These are phyloP conservation scores for Phalaenopsis hybrid DNA, from an alignment of 116 monocot species.

Conservation along the genomic window DNA sequence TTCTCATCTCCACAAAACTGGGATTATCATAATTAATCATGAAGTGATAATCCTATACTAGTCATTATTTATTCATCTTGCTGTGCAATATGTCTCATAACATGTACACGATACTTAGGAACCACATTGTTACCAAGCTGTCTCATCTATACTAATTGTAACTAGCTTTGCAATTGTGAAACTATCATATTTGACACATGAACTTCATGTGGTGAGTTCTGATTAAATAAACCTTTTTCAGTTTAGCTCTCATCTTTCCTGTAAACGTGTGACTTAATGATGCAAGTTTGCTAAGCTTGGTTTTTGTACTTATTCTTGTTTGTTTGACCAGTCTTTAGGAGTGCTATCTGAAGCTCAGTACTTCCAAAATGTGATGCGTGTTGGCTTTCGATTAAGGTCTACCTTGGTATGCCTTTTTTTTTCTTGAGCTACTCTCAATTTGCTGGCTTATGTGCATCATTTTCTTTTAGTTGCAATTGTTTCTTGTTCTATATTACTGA, in stretches of 20 bases:
- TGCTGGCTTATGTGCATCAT: background rate
- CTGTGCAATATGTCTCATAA: background rate
- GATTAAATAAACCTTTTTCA: background rate
- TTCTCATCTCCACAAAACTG: background rate
- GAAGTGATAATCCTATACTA: background rate
- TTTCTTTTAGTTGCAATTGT: background rate
- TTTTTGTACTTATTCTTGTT: conserved; percentile 1
- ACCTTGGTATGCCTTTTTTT: conserved; percentile 61
- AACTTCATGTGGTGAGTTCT: background rate
- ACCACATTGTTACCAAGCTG: background rate
- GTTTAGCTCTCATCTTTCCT: background rate
- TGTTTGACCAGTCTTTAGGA: conserved; percentile 56
- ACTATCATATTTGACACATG: background rate
- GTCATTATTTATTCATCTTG: background rate
- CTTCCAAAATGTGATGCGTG: conserved; percentile 99
- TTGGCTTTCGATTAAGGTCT: conserved; percentile 82
- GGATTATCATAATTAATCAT: background rate
- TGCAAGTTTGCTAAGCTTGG: background rate
- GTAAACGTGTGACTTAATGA: background rate
- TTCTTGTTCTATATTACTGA: background rate
- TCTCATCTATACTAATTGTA: background rate
- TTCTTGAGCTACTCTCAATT: background rate
- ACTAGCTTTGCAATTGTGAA: background rate
- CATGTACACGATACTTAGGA: background rate
- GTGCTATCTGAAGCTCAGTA: conserved; percentile 91